Evolutionary conservation across 1,139 yeast genomes (phyloP), one percentile per base, ranked within the genome.

Genomic region (Sugiyamaella grinbergsii): DNA sequence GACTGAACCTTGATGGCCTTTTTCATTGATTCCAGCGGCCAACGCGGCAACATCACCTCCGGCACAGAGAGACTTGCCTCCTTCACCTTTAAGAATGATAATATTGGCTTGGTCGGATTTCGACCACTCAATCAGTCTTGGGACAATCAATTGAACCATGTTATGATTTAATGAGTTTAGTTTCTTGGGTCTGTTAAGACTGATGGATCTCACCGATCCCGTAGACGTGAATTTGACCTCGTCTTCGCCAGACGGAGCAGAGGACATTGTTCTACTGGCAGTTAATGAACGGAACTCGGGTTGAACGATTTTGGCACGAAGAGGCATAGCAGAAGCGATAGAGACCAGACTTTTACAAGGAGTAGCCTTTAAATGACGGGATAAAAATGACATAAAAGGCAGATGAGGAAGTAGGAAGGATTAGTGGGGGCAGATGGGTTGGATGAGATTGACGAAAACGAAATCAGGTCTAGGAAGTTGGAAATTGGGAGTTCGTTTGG

Each of bases 31-130:
- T n/a, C 78, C 80, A n/a, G 56, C 51, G 7, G 74, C 73, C 63
- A 89, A 81, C 52, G 81, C 83, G 37, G 93, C 85, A 42, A 93
- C 96, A 67, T 93, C 98, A 37, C 98, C 98, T 49, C 98, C 98
- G 37, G 98, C 78, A 49, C 76, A 71, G 32, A 74, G 65, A 7
- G 78, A 74, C 53, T 67, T 63, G 50, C 71, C 72, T 19, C 85
- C 82, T 41, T 78, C 79, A 23, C 96, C 86, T 51, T 81, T 82
- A 55, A 91, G 73, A 39, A 93, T 75, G 42, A 91, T 72, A 54
- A 88, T 66, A 58, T 83, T 81, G 55, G 85, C 82, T 15, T 79
- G 71, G 42, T 77, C 75, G 11, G 90, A 80, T 65, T 86, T 85
- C 50, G 88, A 75, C 71, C 85, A 90, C 64, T 89, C 96, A 52